Base-by-base conservation (phyloP, 2,329 filamentous ascomycete species). In the Fusarium newnesense region DNA sequence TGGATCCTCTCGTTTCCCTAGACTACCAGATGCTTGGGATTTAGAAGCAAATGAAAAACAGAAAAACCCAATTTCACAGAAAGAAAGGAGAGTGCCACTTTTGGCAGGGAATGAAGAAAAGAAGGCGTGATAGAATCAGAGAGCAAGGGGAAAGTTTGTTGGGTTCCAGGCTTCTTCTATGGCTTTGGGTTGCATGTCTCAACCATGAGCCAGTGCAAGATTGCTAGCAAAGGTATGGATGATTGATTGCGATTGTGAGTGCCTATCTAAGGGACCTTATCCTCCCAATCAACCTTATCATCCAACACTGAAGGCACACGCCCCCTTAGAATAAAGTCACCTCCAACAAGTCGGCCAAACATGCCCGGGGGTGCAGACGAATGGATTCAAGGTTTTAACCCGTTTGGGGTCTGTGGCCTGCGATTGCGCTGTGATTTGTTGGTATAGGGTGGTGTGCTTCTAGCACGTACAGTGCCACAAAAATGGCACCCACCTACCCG, bases 1-100 rank as follows among this genome's bases (percentile, higher is more conserved):
- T 54, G 46, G 62, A 47, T 57, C 57, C 66, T 69, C 62, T 75
- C 64, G 70, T 77, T 67, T 75, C 75, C 76, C 70, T 76, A 67
- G 76, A 67, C 73, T 77, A 77, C 73, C 74, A 67, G 73, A 67
- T 70, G 50, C 69, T 64, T 77, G 75, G 71, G 71, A 73, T 75
- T 75, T 69, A 64, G 54, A 68, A 73, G 42, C 75, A 63, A 72
- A 74, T 72, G 57, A 72, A 52, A 50, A 64, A 54, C 42, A 69
- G 47, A 47, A 54, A 63, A 74, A 70, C 67, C 64, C 60, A 73
- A 75, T 75, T 70, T 73, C 34, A 73, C 68, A 60, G 57, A 62
- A 52, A 66, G 60, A 74, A 72, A 74, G 44, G 58, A 58, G 57
- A 69, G 69, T 30, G 36, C 44, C 54, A 70, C 60, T 57, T 73